These are phyloP conservation scores for Lantana camara DNA, from an alignment of 257 asterid species.

Conservation along the genomic window DNA sequence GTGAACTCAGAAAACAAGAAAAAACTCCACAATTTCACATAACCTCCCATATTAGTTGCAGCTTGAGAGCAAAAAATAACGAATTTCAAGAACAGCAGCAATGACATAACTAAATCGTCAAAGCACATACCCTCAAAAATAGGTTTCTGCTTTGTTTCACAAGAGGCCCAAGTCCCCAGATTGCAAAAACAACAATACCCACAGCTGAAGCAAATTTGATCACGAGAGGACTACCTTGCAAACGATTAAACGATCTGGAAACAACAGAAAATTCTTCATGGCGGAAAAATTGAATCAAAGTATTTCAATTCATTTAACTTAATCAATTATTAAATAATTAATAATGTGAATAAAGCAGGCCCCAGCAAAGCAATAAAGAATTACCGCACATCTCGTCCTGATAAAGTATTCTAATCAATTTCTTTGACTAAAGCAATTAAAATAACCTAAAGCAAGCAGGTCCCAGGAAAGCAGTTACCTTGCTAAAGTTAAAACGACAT, in stretches of 20 bases:
- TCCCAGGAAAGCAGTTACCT: conserved; percentile 42
- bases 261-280: conserved; percentile 8
- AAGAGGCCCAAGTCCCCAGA: conserved; percentile 90
- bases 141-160: conserved; percentile 56
- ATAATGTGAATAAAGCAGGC: background rate
- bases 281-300: conserved; percentile 27
- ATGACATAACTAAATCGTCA: conserved; percentile 22
- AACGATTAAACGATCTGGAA: conserved; percentile 56
- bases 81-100: conserved; percentile 19
- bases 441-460: conserved; percentile 10
- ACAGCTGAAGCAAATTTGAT: conserved; percentile 71
- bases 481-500: conserved; percentile 48
- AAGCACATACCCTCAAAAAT: conserved; percentile 49
- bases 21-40: background rate
- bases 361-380: background rate
- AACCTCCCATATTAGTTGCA: conserved; percentile 7
- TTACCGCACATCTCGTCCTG: too few species aligned
- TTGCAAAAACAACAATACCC: conserved; percentile 63
- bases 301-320: too few species aligned
- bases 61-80: conserved; percentile 9
- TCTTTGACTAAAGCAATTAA: background rate
- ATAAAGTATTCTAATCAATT: too few species aligned
- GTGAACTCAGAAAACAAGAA: background rate
- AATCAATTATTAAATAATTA: background rate
- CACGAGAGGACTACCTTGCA: conserved; percentile 51